Conservation (phyloP, 352 stramenopile species). For the Phytophthora chlamydospora region DNA sequence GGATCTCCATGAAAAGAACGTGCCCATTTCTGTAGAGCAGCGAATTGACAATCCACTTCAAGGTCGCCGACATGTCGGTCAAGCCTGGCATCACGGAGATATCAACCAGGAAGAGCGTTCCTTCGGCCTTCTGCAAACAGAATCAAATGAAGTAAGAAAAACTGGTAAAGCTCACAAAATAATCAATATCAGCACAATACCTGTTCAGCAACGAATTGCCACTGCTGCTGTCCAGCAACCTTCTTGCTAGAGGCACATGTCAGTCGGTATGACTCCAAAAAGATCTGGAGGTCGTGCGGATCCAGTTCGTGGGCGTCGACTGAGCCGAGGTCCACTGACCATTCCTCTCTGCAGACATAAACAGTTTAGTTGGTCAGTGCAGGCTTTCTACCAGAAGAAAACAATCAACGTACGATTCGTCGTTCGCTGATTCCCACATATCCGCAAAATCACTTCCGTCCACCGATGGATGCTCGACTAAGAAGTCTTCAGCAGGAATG, state of each 20-base stretch:
- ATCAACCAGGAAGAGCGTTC: conserved; percentile 84
- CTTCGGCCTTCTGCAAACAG: conserved; percentile 59
- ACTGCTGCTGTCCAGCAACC: conserved; percentile 79
- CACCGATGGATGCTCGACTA: conserved; percentile 51
- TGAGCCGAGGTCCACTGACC: conserved; percentile 59
- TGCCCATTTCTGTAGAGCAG: conserved; percentile 88
- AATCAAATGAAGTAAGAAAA: conserved; percentile 13
- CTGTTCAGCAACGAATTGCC: conserved; percentile 83
- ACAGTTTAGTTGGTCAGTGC: conserved; percentile 6
- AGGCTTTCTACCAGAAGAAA: neutral
- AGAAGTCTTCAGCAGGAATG: conserved; percentile 63
- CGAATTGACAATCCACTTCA: conserved; percentile 91
- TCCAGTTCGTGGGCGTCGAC: conserved; percentile 60
- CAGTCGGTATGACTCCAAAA: conserved; percentile 71
- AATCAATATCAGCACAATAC: conserved; percentile 30
- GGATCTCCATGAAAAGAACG: conserved; percentile 80
- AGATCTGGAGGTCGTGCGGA: conserved; percentile 55
- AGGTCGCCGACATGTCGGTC: conserved; percentile 79
- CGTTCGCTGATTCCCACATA: conserved; percentile 78
- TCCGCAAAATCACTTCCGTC: conserved; percentile 68
- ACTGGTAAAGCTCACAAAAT: neutral
- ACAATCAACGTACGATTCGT: conserved; percentile 63
- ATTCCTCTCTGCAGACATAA: conserved; percentile 65
- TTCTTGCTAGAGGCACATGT: conserved; percentile 75
- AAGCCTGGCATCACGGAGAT: conserved; percentile 80